A percentile compares a stretch with the other conserved stretches of the same genome.
phyloP scores from a whole-genome alignment of 257 asterid species.

The Solanum etuberosum region DNA sequence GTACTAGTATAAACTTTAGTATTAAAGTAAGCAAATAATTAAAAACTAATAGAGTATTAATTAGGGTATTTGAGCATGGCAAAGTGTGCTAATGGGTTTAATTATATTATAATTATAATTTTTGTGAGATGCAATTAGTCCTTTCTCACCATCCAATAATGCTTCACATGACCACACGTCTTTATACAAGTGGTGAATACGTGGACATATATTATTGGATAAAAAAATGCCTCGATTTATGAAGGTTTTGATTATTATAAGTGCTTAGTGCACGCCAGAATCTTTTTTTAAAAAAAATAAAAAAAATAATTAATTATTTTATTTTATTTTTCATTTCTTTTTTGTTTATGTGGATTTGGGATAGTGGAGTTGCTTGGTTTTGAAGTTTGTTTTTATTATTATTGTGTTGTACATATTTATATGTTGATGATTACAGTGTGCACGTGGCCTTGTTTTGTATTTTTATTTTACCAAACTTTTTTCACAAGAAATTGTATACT shows the following conservation, averaged over 20 bases:
- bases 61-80: not conserved
- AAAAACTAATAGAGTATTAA: not conserved
- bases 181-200: conserved; percentile 40
- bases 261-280: conserved; percentile 59
- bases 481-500: not conserved
- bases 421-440: conserved; percentile 5
- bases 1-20: not conserved
- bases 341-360: not conserved
- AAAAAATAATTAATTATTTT: not conserved
- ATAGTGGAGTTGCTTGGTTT: conserved; percentile 41
- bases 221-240: conserved; percentile 31
- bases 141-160: conserved; percentile 43
- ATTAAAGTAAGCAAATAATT: not conserved
- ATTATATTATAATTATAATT: not conserved
- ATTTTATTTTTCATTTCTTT: not conserved
- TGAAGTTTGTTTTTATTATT: conserved; percentile 28
- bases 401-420: conserved; percentile 8
- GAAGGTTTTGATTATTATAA: conserved; percentile 22
- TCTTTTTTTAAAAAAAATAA: conserved; percentile 12
- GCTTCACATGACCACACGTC: conserved; percentile 43
- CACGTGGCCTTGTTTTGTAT: conserved; percentile 30
- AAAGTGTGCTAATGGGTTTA: not conserved
- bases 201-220: conserved; percentile 34
- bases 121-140: not conserved
- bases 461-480: not conserved